These are phyloP conservation scores for Cordyceps cicadae DNA, from an alignment of 2,329 filamentous ascomycete species.

Conservation along the genomic window DNA sequence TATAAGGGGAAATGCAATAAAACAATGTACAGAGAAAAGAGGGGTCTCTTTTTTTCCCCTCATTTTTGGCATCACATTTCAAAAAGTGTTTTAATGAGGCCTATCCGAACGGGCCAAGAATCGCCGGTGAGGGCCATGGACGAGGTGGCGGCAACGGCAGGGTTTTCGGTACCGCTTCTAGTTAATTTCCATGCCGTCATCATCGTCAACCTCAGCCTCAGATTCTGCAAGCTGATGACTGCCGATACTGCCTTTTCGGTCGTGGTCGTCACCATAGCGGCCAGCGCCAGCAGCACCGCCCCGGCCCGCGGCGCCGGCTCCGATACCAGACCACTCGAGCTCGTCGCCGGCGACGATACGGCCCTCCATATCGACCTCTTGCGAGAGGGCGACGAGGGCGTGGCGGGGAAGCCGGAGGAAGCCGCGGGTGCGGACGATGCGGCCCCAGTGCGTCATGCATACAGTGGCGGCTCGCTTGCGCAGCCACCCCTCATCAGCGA, in stretches of 20 bases:
- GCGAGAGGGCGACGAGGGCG: slow-evolving; percentile 81
- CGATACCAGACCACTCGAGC: slow-evolving; percentile 48
- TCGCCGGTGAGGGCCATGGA: neutral
- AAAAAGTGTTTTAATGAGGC: no score
- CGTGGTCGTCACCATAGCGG: slow-evolving; percentile 34
- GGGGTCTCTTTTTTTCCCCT: no score
- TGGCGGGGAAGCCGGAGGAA: slow-evolving; percentile 73
- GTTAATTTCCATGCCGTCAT: slow-evolving; percentile 54
- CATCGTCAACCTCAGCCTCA: slow-evolving; percentile 50
- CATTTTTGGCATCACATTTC: no score
- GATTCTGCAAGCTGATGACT: slow-evolving; percentile 50
- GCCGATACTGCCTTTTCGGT: slow-evolving; percentile 51
- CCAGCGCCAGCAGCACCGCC: slow-evolving; percentile 11
- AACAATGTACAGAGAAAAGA: no score
- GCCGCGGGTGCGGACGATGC: slow-evolving; percentile 79
- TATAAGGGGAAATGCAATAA: no score
- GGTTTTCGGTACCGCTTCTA: slow-evolving; percentile 16
- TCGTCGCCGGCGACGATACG: slow-evolving; percentile 84
- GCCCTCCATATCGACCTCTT: slow-evolving; percentile 90
- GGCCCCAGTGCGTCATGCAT: slow-evolving; percentile 90
- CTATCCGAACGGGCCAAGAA: neutral
- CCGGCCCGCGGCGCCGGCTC: slow-evolving; percentile 13
- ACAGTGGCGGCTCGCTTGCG: slow-evolving; percentile 80
- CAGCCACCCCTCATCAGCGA: slow-evolving; percentile 89
- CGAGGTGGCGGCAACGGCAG: neutral